Percentiles rank a stretch among this genome's conserved stretches.
Conservation (phyloP, 805 yeast genomes). For the Teunomyces cretensis region DNA sequence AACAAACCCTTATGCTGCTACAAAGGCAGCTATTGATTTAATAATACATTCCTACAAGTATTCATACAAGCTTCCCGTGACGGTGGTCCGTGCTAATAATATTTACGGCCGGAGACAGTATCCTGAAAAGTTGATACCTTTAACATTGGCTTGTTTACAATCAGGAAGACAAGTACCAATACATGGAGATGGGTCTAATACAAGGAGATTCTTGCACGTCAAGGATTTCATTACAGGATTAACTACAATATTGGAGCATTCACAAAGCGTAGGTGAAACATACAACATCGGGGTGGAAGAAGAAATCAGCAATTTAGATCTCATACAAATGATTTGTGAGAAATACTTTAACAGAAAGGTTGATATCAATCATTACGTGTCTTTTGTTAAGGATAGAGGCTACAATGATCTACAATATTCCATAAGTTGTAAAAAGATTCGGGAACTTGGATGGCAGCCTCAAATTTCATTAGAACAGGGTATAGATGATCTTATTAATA, state of each 20-base stretch:
- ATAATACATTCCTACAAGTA: conserved; percentile 44
- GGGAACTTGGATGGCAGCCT: conserved; percentile 33
- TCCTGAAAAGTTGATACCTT: conserved; percentile 53
- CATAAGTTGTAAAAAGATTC: conserved; percentile 21
- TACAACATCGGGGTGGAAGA: conserved; percentile 27
- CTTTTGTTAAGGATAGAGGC: conserved; percentile 27
- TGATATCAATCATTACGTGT: conserved; percentile 15
- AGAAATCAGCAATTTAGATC: conserved; percentile 22
- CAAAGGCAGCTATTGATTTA: conserved; percentile 55
- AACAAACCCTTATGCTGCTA: conserved; percentile 57
- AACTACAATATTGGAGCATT: conserved; percentile 22
- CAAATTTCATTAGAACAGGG: conserved; percentile 21
- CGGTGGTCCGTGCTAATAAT: conserved; percentile 49
- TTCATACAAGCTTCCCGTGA: conserved; percentile 42
- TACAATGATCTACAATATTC: conserved; percentile 34
- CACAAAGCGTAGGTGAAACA: conserved; percentile 1
- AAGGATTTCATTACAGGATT: conserved; percentile 42
- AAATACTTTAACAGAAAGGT: conserved; percentile 9
- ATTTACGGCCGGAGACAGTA: conserved; percentile 54
- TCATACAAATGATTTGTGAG: conserved; percentile 20
- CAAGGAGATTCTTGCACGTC: conserved; percentile 46
- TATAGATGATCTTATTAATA: conserved; percentile 10
- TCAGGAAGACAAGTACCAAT: conserved; percentile 27
- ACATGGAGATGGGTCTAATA: conserved; percentile 50
- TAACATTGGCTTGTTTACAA: conserved; percentile 18